Percentiles rank a stretch among this genome's conserved stretches.
These are phyloP conservation scores for Alternaria burnsii DNA, from an alignment of 2,329 filamentous ascomycete genomes.

Conservation along the genomic window DNA sequence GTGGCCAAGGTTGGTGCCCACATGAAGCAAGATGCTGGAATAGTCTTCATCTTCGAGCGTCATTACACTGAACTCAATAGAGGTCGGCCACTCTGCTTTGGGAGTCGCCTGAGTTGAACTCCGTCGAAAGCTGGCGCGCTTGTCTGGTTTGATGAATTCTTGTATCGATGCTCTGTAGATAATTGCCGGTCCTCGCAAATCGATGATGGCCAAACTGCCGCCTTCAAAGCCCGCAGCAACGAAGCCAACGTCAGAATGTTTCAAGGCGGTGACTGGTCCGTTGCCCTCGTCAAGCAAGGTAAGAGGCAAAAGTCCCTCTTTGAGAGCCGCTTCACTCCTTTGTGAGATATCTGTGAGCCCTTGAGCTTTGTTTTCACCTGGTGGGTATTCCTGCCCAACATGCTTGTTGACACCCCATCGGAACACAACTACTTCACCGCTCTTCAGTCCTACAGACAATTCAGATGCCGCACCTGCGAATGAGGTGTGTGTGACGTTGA, in stretches of 20 bases:
- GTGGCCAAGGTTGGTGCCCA: constrained; percentile 85
- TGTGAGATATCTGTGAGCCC: constrained; percentile 77
- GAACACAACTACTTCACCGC: constrained; percentile 87
- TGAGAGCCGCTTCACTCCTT: constrained; percentile 75
- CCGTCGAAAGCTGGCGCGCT: constrained; percentile 74
- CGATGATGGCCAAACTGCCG: constrained; percentile 81
- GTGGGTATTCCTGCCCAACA: constrained; percentile 69
- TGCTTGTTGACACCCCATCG: constrained; percentile 84
- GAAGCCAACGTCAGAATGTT: constrained; percentile 93
- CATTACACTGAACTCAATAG: constrained; percentile 88
- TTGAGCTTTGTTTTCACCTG: constrained; percentile 56
- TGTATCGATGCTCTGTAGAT: constrained; percentile 78
- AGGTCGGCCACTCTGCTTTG: constrained; percentile 76
- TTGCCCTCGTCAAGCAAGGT: constrained; percentile 84
- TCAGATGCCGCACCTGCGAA: constrained; percentile 85
- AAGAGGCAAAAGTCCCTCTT: constrained; percentile 81
- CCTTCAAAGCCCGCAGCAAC: constrained; percentile 85
- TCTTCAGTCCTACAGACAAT: constrained; percentile 79
- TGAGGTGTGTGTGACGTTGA: constrained; percentile 81
- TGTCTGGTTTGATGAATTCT: constrained; percentile 80
- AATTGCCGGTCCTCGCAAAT: constrained; percentile 84
- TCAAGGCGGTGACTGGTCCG: constrained; percentile 79
- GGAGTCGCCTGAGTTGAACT: constrained; percentile 58
- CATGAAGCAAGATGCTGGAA: constrained; percentile 91
- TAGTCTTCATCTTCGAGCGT: constrained; percentile 93